A percentile compares a stretch with the other conserved stretches of the same genome.
These are phyloP conservation scores for Colletotrichum neosansevieriae DNA, from an alignment of 2,329 filamentous ascomycete species.

Conservation along the genomic window DNA sequence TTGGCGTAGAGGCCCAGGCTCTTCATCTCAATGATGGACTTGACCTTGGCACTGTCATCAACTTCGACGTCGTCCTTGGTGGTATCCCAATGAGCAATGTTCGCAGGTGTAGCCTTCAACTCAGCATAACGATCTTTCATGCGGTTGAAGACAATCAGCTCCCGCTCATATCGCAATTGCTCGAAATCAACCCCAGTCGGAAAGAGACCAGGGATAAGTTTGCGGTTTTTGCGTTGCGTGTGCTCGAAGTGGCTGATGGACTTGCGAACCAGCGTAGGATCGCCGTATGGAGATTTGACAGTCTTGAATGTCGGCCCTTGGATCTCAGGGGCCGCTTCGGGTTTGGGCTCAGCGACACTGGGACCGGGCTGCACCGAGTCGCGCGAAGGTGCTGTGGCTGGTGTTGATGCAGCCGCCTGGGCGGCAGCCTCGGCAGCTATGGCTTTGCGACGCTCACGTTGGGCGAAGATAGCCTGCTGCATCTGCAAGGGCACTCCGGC, in stretches of 20 bases:
- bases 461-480: conserved; percentile 85
- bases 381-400: conserved; percentile 42
- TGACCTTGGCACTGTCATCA: conserved; percentile 87
- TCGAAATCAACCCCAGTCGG: conserved; percentile 90
- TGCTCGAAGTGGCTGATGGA: conserved; percentile 86
- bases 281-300: conserved; percentile 79
- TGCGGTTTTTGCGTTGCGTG: conserved; percentile 78
- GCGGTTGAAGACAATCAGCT: conserved; percentile 89
- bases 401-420: conserved; percentile 50
- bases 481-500: conserved; percentile 81
- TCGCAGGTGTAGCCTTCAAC: conserved; percentile 85
- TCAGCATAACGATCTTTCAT: conserved; percentile 88
- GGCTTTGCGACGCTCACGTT: conserved; percentile 74
- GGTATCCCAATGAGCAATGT: conserved; percentile 88
- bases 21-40: conserved; percentile 96
- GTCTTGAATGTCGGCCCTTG: conserved; percentile 72
- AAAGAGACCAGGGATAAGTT: conserved; percentile 88
- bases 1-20: conserved; percentile 88
- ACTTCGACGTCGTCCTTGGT: conserved; percentile 74
- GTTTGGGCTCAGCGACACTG: conserved; percentile 53
- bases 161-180: conserved; percentile 85
- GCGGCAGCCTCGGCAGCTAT: conserved; percentile 62
- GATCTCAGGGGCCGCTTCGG: conserved; percentile 51
- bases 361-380: conserved; percentile 47
- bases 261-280: conserved; percentile 60